These are phyloP conservation scores for Sophora flavescens DNA, from an alignment of 306 rosid genomes.

Conservation along the genomic window DNA sequence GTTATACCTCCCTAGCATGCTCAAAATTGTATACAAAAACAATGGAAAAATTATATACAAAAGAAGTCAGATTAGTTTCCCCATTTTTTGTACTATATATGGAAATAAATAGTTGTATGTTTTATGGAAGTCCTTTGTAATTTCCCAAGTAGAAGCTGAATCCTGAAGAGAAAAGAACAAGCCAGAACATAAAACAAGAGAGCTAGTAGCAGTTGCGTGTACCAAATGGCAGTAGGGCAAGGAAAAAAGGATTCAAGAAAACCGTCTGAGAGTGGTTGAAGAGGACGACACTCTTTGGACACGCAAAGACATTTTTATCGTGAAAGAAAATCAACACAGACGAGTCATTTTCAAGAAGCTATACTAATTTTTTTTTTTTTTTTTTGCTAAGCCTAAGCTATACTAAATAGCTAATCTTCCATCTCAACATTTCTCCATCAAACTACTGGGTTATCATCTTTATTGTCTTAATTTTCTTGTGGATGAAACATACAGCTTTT, in stretches of 20 bases:
- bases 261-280: slow-evolving; percentile 55
- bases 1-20: slow-evolving; percentile 39
- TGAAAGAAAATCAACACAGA: neutral
- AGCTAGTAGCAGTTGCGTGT: slow-evolving; percentile 44
- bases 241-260: slow-evolving; percentile 52
- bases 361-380: neutral
- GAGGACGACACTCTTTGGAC: slow-evolving; percentile 42
- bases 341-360: neutral
- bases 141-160: slow-evolving; percentile 10
- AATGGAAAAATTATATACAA: neutral
- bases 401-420: neutral
- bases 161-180: slow-evolving; percentile 29
- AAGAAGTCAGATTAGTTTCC: slow-evolving; percentile 38
- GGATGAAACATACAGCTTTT: slow-evolving; percentile 7
- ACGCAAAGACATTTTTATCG: slow-evolving; percentile 14
- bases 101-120: slow-evolving; percentile 33
- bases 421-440: slow-evolving; percentile 13
- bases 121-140: neutral
- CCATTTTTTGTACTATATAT: slow-evolving; percentile 6
- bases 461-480: neutral
- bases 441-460: neutral
- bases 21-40: slow-evolving; percentile 37
- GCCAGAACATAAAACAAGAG: neutral
- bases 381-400: neutral
- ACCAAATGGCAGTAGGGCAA: neutral